Evolutionary conservation across 169 alveolate genomes (phyloP), one percentile per base, ranked within the genome.

Genomic region (Eimeria brunetti): DNA sequence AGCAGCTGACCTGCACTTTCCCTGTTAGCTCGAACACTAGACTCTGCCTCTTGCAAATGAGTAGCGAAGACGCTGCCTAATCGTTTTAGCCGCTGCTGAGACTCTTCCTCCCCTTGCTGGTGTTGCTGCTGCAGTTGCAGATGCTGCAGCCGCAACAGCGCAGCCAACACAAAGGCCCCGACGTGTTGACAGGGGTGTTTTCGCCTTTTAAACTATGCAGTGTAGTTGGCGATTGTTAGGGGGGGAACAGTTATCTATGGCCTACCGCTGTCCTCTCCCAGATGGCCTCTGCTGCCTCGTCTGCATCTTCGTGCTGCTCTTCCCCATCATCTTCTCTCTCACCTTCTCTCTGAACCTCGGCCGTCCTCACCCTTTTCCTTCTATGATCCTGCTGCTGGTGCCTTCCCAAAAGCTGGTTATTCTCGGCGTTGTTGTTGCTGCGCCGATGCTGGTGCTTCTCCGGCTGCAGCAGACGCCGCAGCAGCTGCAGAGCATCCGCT

Each of bases 51-150:
- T 30, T 51, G 89, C 64, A 81, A 53, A 33, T 81, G 89, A 56
- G 46, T 51, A 18, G 89, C 89, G n/a, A 81, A 81, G 73, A 81
- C 89, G 89, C 89, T 81, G 44, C 89, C 89, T 6, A 81, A 53
- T 81, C 89, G 58, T 20, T 33, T 81, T 8, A 81, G 89, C 38
- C 89, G 64, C 11, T 81, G 89, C 73, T 81, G 89, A n/a, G 89
- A 81, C 89, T 81, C 89, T 33, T 81, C 89, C 41, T 81, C 89
- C 18, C 89, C 71, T 51, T 53, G 73, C 44, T 44, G 71, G 20
- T 53, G 89, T 56, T 81, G 89, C 51, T 81, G 89, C 27, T 81
- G 89, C 86, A 76, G 86, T 24, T 81, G 89, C 75, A 81, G 71
- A 7, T n/a, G 73, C 89, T 46, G 62, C 14, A 78, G 69, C 88